phyloP scores from a whole-genome alignment of 441 rosid genomes.

The Gossypium schwendimanii region DNA sequence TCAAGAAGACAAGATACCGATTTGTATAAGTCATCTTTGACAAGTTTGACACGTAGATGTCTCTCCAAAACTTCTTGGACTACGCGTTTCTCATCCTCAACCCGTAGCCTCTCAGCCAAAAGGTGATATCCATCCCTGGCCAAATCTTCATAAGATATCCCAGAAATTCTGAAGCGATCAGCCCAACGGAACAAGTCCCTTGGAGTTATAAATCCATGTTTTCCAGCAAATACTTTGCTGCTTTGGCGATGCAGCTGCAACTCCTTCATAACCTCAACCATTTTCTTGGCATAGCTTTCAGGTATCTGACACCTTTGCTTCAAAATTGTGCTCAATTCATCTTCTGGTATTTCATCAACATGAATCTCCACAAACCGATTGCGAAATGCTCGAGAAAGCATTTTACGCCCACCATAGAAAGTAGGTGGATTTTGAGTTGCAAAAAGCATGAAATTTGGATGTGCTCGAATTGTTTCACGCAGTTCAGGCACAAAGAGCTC shows the following conservation, averaged over 20 bases:
- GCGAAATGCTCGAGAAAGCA: conserved; percentile 97
- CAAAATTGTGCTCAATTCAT: conserved; percentile 72
- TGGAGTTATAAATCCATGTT: conserved; percentile 96
- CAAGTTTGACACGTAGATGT: conserved; percentile 57
- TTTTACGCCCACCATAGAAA: conserved; percentile 94
- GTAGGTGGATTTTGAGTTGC: conserved; percentile 99
- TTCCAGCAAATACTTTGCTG: conserved; percentile 98
- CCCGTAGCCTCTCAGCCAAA: conserved; percentile 92
- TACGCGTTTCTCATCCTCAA: conserved; percentile 69
- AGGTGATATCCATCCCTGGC: conserved; percentile 94
- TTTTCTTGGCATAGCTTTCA: conserved; percentile 65
- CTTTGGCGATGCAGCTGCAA: conserved; percentile 85
- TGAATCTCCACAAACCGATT: conserved; percentile 98
- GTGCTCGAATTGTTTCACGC: conserved; percentile 69
- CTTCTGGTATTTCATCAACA: conserved; percentile 93
- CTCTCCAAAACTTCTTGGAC: conserved; percentile 77
- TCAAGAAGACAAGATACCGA: conserved; percentile 35
- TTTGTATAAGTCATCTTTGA: conserved; percentile 59
- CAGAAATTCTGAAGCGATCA: conserved; percentile 61
- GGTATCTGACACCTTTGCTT: conserved; percentile 66
- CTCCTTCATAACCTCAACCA: conserved; percentile 95
- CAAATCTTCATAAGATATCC: conserved; percentile 70
- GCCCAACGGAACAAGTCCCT: conserved; percentile 99
- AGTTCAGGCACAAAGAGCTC: conserved; percentile 94
- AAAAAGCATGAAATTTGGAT: conserved; percentile 94